Percentiles rank a stretch among this genome's conserved stretches.
phyloP scores from a whole-genome alignment of 2,329 filamentous ascomycete species.

The Trichoderma lentiforme region DNA sequence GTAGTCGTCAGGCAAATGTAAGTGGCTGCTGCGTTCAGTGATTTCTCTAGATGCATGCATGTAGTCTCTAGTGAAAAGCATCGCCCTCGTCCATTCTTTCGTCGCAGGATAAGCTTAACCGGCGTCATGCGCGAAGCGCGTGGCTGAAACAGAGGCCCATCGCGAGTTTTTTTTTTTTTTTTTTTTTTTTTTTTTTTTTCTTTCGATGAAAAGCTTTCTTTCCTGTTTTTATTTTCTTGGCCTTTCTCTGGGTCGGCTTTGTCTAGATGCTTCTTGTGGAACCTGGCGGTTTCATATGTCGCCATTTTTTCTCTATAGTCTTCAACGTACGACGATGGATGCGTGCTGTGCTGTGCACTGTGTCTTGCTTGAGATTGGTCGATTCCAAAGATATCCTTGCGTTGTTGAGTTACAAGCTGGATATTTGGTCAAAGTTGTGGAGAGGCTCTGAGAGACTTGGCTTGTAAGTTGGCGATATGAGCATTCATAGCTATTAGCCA shows the following conservation, averaged over 20 bases:
- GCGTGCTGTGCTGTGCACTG: background rate
- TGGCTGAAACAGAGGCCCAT: background rate
- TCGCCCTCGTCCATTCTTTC: background rate
- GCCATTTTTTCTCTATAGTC: background rate
- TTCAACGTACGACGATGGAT: background rate
- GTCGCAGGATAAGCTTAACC: background rate
- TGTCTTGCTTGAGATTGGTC: background rate
- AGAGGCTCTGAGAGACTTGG: background rate
- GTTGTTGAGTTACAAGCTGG: background rate
- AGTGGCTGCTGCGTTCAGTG: background rate
- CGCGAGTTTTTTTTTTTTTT: background rate
- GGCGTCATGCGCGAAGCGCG: background rate
- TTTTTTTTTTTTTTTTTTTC: background rate
- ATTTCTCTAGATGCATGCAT: background rate
- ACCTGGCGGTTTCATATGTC: constrained; percentile 9
- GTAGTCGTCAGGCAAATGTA: background rate
- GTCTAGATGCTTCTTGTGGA: background rate
- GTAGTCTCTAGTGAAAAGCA: background rate
- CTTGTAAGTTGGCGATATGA: background rate
- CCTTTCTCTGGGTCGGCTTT: background rate
- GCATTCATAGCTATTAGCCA: background rate
- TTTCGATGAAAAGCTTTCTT: background rate
- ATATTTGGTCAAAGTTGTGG: background rate
- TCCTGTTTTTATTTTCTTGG: background rate
- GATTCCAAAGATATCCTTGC: background rate